Conservation (phyloP, 192 early-diverging fungal species). For the Coemansia reversa region DNA sequence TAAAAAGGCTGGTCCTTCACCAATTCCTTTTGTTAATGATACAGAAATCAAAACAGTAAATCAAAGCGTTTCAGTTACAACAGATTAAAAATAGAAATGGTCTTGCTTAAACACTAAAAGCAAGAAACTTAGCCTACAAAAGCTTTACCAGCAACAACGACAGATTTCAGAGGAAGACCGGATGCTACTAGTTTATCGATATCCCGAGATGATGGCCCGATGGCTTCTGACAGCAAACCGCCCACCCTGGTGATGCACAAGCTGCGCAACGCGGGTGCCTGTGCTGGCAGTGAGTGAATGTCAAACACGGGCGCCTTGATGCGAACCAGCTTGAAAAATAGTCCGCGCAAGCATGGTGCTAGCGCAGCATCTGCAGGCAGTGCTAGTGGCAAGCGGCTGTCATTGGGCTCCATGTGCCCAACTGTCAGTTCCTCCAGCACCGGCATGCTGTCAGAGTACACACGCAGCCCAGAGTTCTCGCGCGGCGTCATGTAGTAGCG, state of each 20-base stretch:
- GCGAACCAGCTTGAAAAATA: slow-evolving; percentile 10
- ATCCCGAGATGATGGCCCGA: slow-evolving; percentile 17
- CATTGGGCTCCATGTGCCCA: slow-evolving; percentile 24
- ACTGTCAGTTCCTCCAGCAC: slow-evolving; percentile 8
- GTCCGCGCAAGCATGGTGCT: slow-evolving; percentile 18
- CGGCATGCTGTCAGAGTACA: slow-evolving; percentile 22
- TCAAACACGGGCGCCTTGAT: slow-evolving; percentile 30
- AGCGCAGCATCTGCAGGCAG: slow-evolving; percentile 12
- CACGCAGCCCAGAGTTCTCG: slow-evolving; percentile 19
- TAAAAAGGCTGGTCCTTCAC: not conserved
- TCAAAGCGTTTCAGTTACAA: not conserved
- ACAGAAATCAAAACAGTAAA: too few relatives aligned
- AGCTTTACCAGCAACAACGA: slow-evolving; percentile 5
- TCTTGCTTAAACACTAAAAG: not conserved
- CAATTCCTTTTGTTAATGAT: not conserved
- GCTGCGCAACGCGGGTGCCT: slow-evolving; percentile 17
- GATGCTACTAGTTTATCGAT: slow-evolving; percentile 18
- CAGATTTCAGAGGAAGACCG: slow-evolving; percentile 12
- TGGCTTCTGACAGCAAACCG: slow-evolving; percentile 6
- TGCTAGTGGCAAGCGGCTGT: slow-evolving; percentile 20
- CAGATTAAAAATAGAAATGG: not conserved
- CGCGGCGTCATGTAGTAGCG: slow-evolving; percentile 23
- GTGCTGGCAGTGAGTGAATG: slow-evolving; percentile 13
- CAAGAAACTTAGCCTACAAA: not conserved
- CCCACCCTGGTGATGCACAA: slow-evolving; percentile 15